Evolutionary conservation across 1,284 basidiomycete genomes (phyloP), one percentile per base, ranked within the genome.

Genomic region (Leccinum subrobustum): DNA sequence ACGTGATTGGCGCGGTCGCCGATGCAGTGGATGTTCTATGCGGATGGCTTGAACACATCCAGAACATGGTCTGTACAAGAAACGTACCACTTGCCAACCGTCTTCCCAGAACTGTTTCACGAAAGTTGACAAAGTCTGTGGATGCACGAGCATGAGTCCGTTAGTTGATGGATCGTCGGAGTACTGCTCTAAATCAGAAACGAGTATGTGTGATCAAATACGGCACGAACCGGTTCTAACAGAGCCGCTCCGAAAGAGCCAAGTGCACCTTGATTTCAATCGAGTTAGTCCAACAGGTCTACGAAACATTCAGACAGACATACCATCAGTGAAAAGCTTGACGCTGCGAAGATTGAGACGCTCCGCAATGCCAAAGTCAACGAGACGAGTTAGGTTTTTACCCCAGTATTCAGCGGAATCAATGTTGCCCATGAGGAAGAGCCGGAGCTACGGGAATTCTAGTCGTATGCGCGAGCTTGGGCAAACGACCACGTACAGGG

Each of bases 241-340:
- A 98, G 81, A 1, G 95, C 95, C 0, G 95, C 93, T 3, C 95
- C 95, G 83, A 92, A 93, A 1, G 91, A 93, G 0, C 95, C 95
- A 2, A 98, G 82, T 1, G 96, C 95, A 51, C 92, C 91, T 86
- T 70, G 58, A 23, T 23, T 37, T 3, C 59, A 25, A 23, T 42
- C 1, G 14, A 16, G 52, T 70, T 16, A 70, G 63, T 37, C 5
- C 16, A 31, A 23, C 6, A 8, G 33, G 25, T 47, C 39, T n/a
- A 12, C 4, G n/a, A 29, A 14, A 20, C 42, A 33, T 37, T 9
- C 11, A 4, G 0, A 2, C 6, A 16, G n/a, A n/a, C n/a, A n/a
- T n/a, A n/a, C n/a, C n/a, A 66, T 95, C 92, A 0, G 86, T 82
- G 69, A 93, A 91, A 2, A 97, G 80, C 74, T 97, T 98, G 67